Base-by-base conservation (phyloP, 495 filamentous ascomycete genomes). In the Penicillium pulvis region DNA sequence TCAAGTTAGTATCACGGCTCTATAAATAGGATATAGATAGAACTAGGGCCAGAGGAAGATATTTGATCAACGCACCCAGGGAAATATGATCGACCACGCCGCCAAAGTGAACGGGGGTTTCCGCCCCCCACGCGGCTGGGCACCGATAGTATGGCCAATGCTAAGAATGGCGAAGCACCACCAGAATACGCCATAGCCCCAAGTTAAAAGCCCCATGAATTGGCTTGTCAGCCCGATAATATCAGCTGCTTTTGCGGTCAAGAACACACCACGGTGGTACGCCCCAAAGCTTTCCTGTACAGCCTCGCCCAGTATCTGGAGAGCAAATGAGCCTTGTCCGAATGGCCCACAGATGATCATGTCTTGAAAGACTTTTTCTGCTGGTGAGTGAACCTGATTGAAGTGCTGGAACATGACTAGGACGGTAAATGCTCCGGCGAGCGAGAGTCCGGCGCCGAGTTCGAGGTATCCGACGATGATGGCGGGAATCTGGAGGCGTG, bases 331-430 rank as follows among this genome's bases (percentile, higher is more conserved):
- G 12, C 58, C 71, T 44, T 73, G 73, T 1, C 68, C 70, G 26
- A 73, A 73, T 7, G 74, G 71, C 0, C 71, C 71, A 59, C 68
- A 71, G 16, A 76, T 9, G 9, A 75, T 70, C 71, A 77, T 75
- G 44, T 77, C 73, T 51, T 70, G 61, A 33, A 63, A 71, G 12
- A 72, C 63, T 28, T 63, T 64, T 2, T 66, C 62, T 7, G 62
- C 20, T 7, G 47, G 8, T 6, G 63, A 63, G 16, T 61, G 61
- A n/a, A 47, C 35, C 16, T 53, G 57, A 49, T 67, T 54, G 46
- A 75, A 70, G 54, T 67, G 64, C 26, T 68, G 64, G 42, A 61
- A 53, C 14, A 74, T 45, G 51, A 71, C 63, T 11, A 71, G 47
- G 30, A 59, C 48, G 36, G 63, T 46, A 48, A 69, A 54, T 20